Base-by-base conservation (phyloP, 805 yeast species). In the Nakazawaea pomicola region DNA sequence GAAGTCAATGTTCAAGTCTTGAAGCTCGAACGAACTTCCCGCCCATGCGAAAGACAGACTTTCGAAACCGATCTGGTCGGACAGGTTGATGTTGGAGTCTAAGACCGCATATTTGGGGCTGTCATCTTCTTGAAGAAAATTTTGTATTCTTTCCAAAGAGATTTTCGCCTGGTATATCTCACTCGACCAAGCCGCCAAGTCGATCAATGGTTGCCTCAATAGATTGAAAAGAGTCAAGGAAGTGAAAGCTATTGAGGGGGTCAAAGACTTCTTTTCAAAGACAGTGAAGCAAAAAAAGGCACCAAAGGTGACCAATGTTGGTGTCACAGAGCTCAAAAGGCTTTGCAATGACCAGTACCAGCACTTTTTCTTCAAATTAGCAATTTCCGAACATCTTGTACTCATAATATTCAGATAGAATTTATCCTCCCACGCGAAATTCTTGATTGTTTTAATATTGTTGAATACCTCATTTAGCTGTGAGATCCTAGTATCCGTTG, bases 1-100 rank as follows among this genome's bases (percentile, higher is more conserved):
- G 64, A 91, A 91, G 25, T 71, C 70, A 45, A 91, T 64, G 51
- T 80, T 67, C 36, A 93, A 58, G 55, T 89, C 82, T 54, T 85
- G 76, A 54, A 91, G 70, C 56, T 78, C 83, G 70, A 91, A 93
- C 52, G 77, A 83, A 2, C 14, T n/a, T 20, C 56, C 61, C 16
- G 76, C 65, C 45, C 45, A 42, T 20, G 20, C 10, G 17, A 42
- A 42, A 18, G 23, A 21, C 36, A 33, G 38, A 25, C 36, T 16
- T 3, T 19, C 18, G 23, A 40, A 46, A 4, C 70, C 69, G 48
- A 68, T 56, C 27, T 47, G 46, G 4, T 69, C 67, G 11, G 60
- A 56, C 17, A 56, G 57, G 14, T 6, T 12, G 11, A 53, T 54
- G 21, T 49, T 41, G 12, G 52, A 49, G 36, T 56, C 60, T 51